Evolutionary conservation across 2,329 filamentous ascomycete species (phyloP), one percentile per base, ranked within the genome.

Genomic region (Diplodia corticola): DNA sequence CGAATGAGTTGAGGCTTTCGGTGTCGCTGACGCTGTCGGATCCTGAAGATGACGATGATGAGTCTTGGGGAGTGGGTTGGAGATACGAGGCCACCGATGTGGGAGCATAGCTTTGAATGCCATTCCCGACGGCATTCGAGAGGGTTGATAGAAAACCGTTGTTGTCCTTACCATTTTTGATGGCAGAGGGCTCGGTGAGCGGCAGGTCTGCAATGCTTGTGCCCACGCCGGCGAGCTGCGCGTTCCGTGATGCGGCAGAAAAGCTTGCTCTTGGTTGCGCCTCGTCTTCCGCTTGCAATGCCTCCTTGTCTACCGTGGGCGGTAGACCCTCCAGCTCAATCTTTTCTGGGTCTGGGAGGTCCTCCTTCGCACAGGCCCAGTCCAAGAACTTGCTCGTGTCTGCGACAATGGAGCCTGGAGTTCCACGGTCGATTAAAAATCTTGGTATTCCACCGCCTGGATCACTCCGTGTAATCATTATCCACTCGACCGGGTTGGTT

Each of bases 381-480:
- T 92, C 86, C 15, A 95, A 76, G 70, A 96, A 96, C 76, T 93
- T 95, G 63, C 85, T 85, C 0, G 92, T 90, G 75, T 96, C 93
- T 49, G 83, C 83, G 28, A 92, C 85, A 71, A 97, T 95, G 40
- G 91, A 91, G 12, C 85, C 87, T 0, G 93, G 93, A 0, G 93
- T 96, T 33, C 91, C 91, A 74, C 91, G 88, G 73, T 96, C 93
- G n/a, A 96, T 91, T 84, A 97, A 89, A 79, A 95, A 96, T 15
- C 91, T 86, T 1, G 93, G 93, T 20, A 97, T 93, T 67, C 88
- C 94, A 63, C 93, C 93, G 12, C 93, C 93, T 3, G 93, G 92
- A 71, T 97, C 92, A 75, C 91, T 94, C 57, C 93, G 85, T 1
- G 92, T 96, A 20, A 96, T 87, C 93, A 97, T 97, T 68, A 95